Evolutionary conservation across 164 flowering plant species (phyloP).

Genomic region (Stephania cephalantha): DNA sequence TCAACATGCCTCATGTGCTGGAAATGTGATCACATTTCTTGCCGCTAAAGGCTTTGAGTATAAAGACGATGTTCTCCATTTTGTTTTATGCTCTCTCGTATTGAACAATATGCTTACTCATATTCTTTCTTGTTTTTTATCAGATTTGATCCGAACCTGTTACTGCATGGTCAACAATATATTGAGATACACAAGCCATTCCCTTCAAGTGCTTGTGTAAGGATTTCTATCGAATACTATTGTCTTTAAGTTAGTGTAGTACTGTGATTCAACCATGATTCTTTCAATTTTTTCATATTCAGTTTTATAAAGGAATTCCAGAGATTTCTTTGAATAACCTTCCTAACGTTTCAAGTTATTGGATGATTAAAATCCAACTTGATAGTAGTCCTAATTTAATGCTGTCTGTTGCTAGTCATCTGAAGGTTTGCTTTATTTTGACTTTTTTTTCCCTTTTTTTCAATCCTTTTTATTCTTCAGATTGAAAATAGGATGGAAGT

Average conservation of each 20-base stretch:
- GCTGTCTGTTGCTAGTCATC: background rate
- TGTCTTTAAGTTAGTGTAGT: background rate
- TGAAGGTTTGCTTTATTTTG: background rate
- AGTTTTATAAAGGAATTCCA: background rate
- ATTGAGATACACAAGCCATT: slow-evolving; percentile 76
- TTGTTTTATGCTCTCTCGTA: slow-evolving; percentile 2
- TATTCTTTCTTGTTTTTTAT: slow-evolving; percentile 10
- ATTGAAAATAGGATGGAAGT: slow-evolving; percentile 44
- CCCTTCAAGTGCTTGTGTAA: slow-evolving; percentile 72
- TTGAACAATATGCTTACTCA: background rate
- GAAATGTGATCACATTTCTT: background rate
- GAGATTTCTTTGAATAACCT: background rate
- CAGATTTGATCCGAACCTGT: slow-evolving; percentile 79
- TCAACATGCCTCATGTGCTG: background rate
- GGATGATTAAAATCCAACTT: background rate
- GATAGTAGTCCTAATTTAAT: background rate
- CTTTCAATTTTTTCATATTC: background rate
- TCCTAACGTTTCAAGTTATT: background rate
- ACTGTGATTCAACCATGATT: background rate
- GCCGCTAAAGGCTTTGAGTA: background rate
- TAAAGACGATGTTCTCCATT: background rate
- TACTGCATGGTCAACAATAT: slow-evolving; percentile 91
- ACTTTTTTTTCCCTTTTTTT: slow-evolving; percentile 8
- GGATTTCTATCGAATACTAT: slow-evolving; percentile 17
- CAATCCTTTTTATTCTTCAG: slow-evolving; percentile 33